A percentile compares a stretch with the other conserved stretches of the same genome.
Evolutionary conservation across 108 stramenopile genomes (phyloP).

Genomic region (Cylindrotheca closterium): DNA sequence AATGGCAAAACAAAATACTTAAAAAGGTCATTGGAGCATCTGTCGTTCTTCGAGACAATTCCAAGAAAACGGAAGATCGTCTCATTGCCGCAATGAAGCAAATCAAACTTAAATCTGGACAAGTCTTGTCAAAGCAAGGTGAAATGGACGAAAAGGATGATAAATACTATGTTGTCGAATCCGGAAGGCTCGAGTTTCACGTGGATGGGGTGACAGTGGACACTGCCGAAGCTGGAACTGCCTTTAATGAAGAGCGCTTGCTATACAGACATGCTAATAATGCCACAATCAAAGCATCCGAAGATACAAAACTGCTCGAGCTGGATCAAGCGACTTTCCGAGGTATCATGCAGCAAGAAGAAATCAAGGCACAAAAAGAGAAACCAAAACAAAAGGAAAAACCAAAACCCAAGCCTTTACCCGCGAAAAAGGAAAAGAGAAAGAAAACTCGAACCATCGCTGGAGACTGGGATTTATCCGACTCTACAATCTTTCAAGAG

Average conservation of each 20-base stretch:
- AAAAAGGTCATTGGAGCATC: neutral
- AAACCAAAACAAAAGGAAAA: conserved; percentile 33
- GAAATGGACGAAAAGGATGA: conserved; percentile 37
- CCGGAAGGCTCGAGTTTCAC: conserved; percentile 43
- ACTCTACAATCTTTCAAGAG: conserved; percentile 13
- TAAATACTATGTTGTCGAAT: conserved; percentile 69
- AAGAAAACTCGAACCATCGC: conserved; percentile 1
- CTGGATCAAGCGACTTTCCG: conserved; percentile 80
- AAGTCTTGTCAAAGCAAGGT: conserved; percentile 21
- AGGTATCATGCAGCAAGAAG: conserved; percentile 63
- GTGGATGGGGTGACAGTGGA: conserved; percentile 45
- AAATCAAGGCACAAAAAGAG: conserved; percentile 30
- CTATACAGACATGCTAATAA: conserved; percentile 79
- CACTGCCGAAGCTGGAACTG: conserved; percentile 48
- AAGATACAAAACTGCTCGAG: conserved; percentile 48
- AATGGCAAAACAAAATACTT: neutral
- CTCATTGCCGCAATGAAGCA: neutral
- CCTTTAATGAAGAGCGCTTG: conserved; percentile 77
- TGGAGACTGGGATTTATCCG: conserved; percentile 1
- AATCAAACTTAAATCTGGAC: neutral
- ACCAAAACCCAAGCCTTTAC: neutral
- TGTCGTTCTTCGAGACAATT: neutral
- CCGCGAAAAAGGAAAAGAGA: neutral
- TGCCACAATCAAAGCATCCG: conserved; percentile 59
- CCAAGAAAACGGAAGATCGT: neutral